These are phyloP conservation scores for Avena eriantha DNA, from an alignment of 176 grass and related monocot species.

Conservation along the genomic window DNA sequence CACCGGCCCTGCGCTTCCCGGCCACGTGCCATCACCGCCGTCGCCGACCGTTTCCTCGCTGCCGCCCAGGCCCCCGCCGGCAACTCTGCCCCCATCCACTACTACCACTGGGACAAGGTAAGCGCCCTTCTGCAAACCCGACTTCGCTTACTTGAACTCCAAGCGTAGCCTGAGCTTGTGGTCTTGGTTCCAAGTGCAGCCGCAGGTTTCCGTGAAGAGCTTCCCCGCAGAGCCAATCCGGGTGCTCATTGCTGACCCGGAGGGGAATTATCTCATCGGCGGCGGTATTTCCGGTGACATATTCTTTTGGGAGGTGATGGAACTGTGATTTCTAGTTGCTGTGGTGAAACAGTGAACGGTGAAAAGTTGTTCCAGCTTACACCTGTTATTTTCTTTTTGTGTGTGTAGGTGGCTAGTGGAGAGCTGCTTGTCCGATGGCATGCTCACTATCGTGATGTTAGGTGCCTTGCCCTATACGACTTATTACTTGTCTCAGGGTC, in stretches of 20 bases:
- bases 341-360: slow-evolving; percentile 8
- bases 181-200: slow-evolving; percentile 50
- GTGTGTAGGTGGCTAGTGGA: slow-evolving; percentile 70
- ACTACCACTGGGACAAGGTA: slow-evolving; percentile 89
- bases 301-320: slow-evolving; percentile 83
- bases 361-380: background rate
- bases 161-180: slow-evolving; percentile 1
- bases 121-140: background rate
- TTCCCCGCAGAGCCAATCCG: slow-evolving; percentile 88
- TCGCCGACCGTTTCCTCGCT: slow-evolving; percentile 69
- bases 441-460: slow-evolving; percentile 82
- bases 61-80: slow-evolving; percentile 59
- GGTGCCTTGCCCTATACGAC: slow-evolving; percentile 73
- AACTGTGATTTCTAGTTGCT: slow-evolving; percentile 16
- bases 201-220: slow-evolving; percentile 77
- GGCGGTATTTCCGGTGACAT: slow-evolving; percentile 73
- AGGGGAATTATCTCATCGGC: slow-evolving; percentile 84
- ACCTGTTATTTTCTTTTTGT: background rate
- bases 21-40: slow-evolving; percentile 50
- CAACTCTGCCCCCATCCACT: slow-evolving; percentile 62
- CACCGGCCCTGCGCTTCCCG: slow-evolving; percentile 63
- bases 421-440: slow-evolving; percentile 84
- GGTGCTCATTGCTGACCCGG: slow-evolving; percentile 65
- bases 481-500: slow-evolving; percentile 80
- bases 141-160: background rate